Evolutionary conservation across 75 land plant species (phyloP).

Genomic region (Picea glauca): DNA sequence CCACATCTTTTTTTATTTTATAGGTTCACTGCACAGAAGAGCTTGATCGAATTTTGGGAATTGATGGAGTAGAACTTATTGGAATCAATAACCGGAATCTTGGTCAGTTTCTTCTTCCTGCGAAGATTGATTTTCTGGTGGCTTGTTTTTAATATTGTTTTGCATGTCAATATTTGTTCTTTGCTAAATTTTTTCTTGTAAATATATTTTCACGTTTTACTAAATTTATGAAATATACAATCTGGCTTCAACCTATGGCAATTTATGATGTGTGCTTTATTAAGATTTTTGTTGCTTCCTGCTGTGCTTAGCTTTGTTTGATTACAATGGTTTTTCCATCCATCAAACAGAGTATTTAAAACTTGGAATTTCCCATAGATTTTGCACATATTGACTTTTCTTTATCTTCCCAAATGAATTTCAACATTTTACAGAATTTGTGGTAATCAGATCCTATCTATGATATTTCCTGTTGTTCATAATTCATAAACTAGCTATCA

Average conservation of each 20-base stretch:
- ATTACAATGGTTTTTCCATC: neutral
- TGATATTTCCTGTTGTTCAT: too few relatives aligned
- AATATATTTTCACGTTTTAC: too few relatives aligned
- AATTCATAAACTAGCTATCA: too few relatives aligned
- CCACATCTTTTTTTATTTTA: neutral
- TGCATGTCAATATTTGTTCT: neutral
- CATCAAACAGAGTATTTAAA: too few relatives aligned
- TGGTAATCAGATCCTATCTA: too few relatives aligned
- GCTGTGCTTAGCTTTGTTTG: neutral
- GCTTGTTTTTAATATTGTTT: neutral
- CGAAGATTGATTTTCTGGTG: neutral
- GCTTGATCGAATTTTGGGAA: slow-evolving; percentile 37
- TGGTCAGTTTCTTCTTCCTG: slow-evolving; percentile 16
- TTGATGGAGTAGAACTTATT: slow-evolving; percentile 34
- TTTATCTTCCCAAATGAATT: too few relatives aligned
- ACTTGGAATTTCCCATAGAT: neutral
- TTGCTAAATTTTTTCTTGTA: neutral
- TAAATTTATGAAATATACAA: neutral
- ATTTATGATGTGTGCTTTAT: neutral
- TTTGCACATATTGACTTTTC: too few relatives aligned
- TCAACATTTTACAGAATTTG: too few relatives aligned
- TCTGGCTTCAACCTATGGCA: neutral
- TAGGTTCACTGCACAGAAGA: slow-evolving; percentile 41
- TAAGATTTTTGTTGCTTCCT: too few relatives aligned
- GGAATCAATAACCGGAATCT: slow-evolving; percentile 48